A percentile compares a stretch with the other conserved stretches of the same genome.
Conservation (phyloP, 176 grass and related monocot genomes). For the Aegilops sharonensis region DNA sequence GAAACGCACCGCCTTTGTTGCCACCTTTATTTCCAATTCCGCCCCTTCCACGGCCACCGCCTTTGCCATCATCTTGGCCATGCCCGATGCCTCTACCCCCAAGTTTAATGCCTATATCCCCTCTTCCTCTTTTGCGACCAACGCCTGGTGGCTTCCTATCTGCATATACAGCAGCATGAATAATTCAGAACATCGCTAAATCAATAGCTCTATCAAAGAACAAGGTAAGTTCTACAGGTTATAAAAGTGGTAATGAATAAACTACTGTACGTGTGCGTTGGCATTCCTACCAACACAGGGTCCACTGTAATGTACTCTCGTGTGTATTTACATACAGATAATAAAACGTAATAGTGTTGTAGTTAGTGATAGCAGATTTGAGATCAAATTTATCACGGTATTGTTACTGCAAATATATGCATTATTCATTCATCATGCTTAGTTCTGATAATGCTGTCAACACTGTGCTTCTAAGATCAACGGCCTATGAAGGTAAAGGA, state of each 20-base stretch:
- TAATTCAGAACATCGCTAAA: neutral
- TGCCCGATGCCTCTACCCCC: conserved; percentile 69
- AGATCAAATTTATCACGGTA: neutral
- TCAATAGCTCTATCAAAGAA: neutral
- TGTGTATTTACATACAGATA: neutral
- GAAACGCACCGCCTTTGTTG: conserved; percentile 60
- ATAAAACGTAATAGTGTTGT: neutral
- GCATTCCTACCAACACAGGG: neutral
- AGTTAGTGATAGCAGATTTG: neutral
- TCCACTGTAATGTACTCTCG: neutral
- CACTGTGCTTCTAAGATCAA: neutral
- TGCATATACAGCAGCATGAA: conserved; percentile 40
- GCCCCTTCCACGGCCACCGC: conserved; percentile 63
- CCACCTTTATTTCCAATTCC: conserved; percentile 63
- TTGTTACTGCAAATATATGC: neutral
- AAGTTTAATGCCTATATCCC: conserved; percentile 52
- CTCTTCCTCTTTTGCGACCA: conserved; percentile 88
- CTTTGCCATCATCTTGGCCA: conserved; percentile 82
- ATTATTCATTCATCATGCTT: neutral
- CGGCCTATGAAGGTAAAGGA: neutral
- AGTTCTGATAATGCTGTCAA: neutral
- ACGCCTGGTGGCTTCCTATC: conserved; percentile 96
- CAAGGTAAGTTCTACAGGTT: neutral
- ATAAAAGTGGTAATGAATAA: neutral
- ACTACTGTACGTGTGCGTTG: neutral